Evolutionary conservation across 2,329 filamentous ascomycete genomes (phyloP), one percentile per base, ranked within the genome.

Genomic region (Bipolaris victoriae): DNA sequence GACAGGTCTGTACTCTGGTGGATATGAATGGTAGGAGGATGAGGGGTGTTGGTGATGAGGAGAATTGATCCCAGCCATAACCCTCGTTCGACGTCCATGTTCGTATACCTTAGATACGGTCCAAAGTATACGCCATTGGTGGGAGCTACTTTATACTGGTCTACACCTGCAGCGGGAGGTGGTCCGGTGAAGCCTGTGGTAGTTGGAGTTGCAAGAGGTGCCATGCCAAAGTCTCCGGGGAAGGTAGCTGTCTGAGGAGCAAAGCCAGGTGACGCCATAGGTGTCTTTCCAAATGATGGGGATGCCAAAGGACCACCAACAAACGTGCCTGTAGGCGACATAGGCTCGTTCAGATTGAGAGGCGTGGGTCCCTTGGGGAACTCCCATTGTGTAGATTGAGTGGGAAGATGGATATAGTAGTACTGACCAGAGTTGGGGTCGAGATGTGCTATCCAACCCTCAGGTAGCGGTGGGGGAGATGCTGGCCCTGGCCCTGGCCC

Each of bases 81-180:
- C 0, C 95, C 93, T 62, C 88, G 88, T 72, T 98, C 93, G 45
- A 98, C 78, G 65, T 99, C 92, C 92, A 99, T 98, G 70, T 99
- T 99, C 29, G 91, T 91, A 73, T 99, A 99, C 68, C 95, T 86
- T 46, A 99, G 81, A 73, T 98, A 98, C 0, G 95, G 95, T 0
- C 95, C 95, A 77, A 99, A 99, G 78, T 99, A 99, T 1, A 99
- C 95, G 4, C 92, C 92, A 66, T 99, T 99, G 0, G 92, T 97
- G 0, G 95, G 93, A 55, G 89, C 87, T 39, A 97, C 88, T 74
- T 95, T 95, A 81, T 97, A 99, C 82, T 96, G 87, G 62, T 97
- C 94, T 5, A 98, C 90, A 13, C 95, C 95, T 50, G 91, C 90
- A 66, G 86, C 88, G 7, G 93, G 91, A 9, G 92, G 92, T n/a